These are phyloP conservation scores for Choiromyces venosus DNA, from an alignment of 495 filamentous ascomycete species.

Conservation along the genomic window DNA sequence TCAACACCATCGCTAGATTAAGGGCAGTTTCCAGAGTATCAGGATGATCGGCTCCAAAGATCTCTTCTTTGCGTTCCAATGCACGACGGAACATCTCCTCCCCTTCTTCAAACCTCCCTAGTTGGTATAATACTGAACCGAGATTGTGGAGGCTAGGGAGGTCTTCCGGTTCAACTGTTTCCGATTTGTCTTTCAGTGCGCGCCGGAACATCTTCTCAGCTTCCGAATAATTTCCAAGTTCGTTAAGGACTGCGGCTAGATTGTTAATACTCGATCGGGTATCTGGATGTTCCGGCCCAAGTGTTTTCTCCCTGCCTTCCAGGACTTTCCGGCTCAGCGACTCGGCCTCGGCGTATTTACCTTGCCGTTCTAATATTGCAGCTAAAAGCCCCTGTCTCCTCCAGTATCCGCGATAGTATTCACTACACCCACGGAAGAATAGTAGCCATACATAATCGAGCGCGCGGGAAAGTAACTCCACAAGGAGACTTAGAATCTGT, in stretches of 20 bases:
- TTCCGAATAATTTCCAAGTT: slow-evolving; percentile 12
- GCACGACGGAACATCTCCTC: slow-evolving; percentile 26
- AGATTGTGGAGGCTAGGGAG: not conserved
- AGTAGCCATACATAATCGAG: not conserved
- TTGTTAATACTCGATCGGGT: slow-evolving; percentile 22
- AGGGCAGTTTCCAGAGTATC: slow-evolving; percentile 17
- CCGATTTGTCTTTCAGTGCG: slow-evolving; percentile 1
- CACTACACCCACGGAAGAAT: not conserved
- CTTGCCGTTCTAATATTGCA: slow-evolving; percentile 26
- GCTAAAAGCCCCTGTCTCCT: slow-evolving; percentile 2
- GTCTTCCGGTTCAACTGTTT: slow-evolving; percentile 1
- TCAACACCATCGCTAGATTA: slow-evolving; percentile 13
- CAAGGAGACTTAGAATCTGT: not conserved
- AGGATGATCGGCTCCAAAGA: slow-evolving; percentile 24
- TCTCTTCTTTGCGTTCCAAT: slow-evolving; percentile 24
- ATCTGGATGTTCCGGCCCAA: slow-evolving; percentile 16
- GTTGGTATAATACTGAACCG: slow-evolving; percentile 7
- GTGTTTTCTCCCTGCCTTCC: slow-evolving; percentile 7
- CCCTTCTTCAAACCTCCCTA: slow-evolving; percentile 36
- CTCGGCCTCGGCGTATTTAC: slow-evolving; percentile 36
- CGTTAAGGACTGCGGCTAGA: slow-evolving; percentile 14
- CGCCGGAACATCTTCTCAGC: slow-evolving; percentile 13
- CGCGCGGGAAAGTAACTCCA: not conserved
- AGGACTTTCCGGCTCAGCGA: slow-evolving; percentile 23
- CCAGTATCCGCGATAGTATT: not conserved